phyloP scores from a whole-genome alignment of 169 alveolate species.

The Babesia bigemina region DNA sequence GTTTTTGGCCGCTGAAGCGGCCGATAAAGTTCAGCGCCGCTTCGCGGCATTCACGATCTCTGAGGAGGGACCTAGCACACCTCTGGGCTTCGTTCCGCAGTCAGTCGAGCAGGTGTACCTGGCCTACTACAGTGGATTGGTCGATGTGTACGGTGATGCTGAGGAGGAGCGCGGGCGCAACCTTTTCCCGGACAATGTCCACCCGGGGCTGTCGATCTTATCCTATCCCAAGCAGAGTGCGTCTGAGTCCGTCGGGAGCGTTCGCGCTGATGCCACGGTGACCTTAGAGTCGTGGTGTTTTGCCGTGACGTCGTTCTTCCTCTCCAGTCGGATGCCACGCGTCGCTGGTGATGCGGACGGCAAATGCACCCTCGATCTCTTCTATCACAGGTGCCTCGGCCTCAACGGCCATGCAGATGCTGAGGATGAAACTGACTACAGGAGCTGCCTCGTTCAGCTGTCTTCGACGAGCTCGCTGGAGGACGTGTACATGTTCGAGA shows the following conservation, averaged over 20 bases:
- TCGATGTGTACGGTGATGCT: not conserved
- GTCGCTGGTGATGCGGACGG: not conserved
- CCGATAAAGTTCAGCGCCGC: constrained; percentile 13
- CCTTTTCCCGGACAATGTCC: constrained; percentile 18
- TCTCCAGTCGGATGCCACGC: constrained; percentile 1
- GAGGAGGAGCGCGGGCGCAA: not conserved
- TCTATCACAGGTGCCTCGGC: constrained; percentile 43
- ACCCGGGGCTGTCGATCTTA: constrained; percentile 36
- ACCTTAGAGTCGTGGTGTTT: constrained; percentile 25
- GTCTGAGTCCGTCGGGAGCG: not conserved
- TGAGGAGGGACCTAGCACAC: not conserved
- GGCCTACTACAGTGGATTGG: constrained; percentile 5
- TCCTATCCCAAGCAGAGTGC: not conserved
- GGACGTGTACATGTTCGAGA: constrained; percentile 59
- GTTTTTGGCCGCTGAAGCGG: no score
- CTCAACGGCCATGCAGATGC: constrained; percentile 5
- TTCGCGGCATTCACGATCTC: constrained; percentile 15
- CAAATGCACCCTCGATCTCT: constrained; percentile 5
- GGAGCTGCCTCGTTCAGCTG: not conserved
- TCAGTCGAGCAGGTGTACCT: constrained; percentile 20
- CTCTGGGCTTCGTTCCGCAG: constrained; percentile 8
- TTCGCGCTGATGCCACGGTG: not conserved
- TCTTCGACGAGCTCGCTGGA: constrained; percentile 18
- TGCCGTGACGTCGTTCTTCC: constrained; percentile 6
- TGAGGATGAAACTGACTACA: not conserved